Percentiles rank a stretch among this genome's conserved stretches.
Evolutionary conservation across 2,329 filamentous ascomycete genomes (phyloP).

Genomic region (Aspergillus tubingensis): DNA sequence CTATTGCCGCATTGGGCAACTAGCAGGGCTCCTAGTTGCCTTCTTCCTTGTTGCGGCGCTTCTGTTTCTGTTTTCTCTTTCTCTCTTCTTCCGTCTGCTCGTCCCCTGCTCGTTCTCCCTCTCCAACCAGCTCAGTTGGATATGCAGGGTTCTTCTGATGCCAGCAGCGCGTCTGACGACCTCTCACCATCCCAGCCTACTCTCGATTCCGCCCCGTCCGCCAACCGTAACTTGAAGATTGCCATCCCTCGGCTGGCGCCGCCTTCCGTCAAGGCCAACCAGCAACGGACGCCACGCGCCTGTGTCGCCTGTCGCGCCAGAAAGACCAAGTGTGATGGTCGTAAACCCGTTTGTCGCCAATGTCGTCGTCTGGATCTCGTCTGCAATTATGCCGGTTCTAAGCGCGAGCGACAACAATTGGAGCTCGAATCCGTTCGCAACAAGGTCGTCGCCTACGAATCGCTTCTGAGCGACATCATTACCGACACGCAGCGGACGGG

Average conservation of each 20-base stretch:
- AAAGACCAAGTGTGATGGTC: constrained; percentile 26
- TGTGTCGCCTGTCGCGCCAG: constrained; percentile 20
- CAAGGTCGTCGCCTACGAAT: constrained; percentile 17
- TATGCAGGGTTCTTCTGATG: constrained; percentile 2
- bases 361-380: constrained; percentile 11
- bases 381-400: constrained; percentile 20
- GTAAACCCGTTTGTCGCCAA: constrained; percentile 17
- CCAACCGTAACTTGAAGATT: background rate
- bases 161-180: constrained; percentile 1
- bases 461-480: constrained; percentile 20
- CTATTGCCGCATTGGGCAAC: no score
- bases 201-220: background rate
- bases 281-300: constrained; percentile 17
- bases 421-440: constrained; percentile 12
- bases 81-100: background rate
- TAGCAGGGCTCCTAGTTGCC: no score
- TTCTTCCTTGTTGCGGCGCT: no score
- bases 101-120: background rate
- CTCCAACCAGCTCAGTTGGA: background rate
- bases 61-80: background rate
- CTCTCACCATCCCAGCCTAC: background rate
- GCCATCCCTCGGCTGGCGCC: constrained; percentile 8
- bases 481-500: constrained; percentile 2
- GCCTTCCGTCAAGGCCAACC: background rate
- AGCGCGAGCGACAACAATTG: constrained; percentile 17